Base-by-base conservation (phyloP, 1,284 basidiomycete species). In the Peniophora sp. region DNA sequence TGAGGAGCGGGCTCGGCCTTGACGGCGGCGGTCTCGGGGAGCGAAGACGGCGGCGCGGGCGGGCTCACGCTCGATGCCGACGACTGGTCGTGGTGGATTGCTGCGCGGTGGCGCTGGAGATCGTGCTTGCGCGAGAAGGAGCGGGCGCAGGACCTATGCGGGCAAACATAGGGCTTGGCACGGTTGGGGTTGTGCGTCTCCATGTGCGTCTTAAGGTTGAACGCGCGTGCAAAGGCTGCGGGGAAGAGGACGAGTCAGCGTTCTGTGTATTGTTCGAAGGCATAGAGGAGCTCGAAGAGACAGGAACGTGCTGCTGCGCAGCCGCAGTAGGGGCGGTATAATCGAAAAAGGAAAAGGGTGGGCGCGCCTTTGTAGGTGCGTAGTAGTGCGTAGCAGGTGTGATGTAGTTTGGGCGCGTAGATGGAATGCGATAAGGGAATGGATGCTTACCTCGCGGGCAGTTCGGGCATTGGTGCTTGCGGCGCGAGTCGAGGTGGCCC, bases 51-150 rank as follows among this genome's bases (percentile, higher is more conserved):
- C 41, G 51, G 48, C 18, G 62, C 64, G 9, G 66, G 59, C 15
- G 58, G 58, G 2, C 70, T 66, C 37, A 54, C 50, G 20, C 66
- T 66, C 9, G 67, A 62, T 3, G 60, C 57, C 3, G 72, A 68
- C 8, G 75, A 69, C 46, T 84, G 83, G 51, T 85, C 82, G 39
- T 85, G 84, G 62, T 94, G 91, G 55, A 94, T 91, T 54, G 87
- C 88, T 43, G 90, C 81, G 44, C 92, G 74, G 63, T 94, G 91
- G 47, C 91, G 83, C 35, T 87, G 87, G 3, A 94, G 69, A 62
- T 94, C 91, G 60, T 94, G 91, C 70, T 94, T 93, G 60, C 92
- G 83, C 58, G 86, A 90, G 67, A 94, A 94, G 2, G 88, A 87
- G 49, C 92, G 83, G 11, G 85, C 86, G 59, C 91, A 94, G 11